These are phyloP conservation scores for Leptodontidium sp. DNA, from an alignment of 2,329 filamentous ascomycete genomes.

Conservation along the genomic window DNA sequence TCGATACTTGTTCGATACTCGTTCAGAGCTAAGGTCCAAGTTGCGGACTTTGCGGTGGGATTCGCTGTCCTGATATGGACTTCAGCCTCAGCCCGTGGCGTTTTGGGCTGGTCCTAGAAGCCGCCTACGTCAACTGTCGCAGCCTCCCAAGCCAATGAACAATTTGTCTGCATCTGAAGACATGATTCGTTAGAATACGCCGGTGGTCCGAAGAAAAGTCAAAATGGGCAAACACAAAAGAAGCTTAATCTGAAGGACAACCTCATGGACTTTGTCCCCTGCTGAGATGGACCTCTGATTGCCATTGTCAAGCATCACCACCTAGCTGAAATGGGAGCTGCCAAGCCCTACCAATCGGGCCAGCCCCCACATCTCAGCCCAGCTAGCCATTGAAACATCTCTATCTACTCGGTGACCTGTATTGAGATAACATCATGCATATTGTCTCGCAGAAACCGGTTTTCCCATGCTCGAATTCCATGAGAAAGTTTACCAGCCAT, in stretches of 20 bases:
- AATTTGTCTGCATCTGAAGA: background rate
- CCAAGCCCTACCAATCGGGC: background rate
- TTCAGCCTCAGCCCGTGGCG: slow-evolving; percentile 14
- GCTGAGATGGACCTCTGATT: background rate
- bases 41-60: background rate
- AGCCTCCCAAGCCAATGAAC: background rate
- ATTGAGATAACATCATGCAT: background rate
- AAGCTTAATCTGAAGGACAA: background rate
- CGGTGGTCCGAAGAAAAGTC: background rate
- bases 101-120: background rate
- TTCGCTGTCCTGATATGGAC: background rate
- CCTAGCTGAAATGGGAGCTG: background rate
- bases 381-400: background rate
- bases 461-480: background rate
- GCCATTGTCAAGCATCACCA: background rate
- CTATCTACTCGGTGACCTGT: background rate
- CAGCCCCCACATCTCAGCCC: background rate
- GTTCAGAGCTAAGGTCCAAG: background rate
- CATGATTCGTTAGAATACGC: background rate
- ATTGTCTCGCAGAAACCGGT: background rate
- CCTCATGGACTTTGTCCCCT: background rate
- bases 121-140: background rate
- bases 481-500: background rate
- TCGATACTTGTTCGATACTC: slow-evolving; percentile 2
- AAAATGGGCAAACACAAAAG: background rate